Conservation (phyloP, 805 yeast species). For the Schwanniomyces occidentalis region DNA sequence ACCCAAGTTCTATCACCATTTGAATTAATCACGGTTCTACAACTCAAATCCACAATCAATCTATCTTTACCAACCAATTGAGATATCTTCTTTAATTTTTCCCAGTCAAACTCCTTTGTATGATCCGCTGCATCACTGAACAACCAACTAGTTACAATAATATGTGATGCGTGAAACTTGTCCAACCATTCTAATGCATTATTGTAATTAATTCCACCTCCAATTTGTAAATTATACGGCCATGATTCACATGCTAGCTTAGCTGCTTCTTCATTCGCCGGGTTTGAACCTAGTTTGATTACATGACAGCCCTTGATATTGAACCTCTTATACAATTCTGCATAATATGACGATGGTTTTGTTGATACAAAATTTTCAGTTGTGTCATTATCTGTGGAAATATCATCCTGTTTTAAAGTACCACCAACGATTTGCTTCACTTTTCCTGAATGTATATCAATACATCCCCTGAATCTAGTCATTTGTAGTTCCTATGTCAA, state of each 20-base stretch:
- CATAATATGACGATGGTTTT: slow-evolving; percentile 73
- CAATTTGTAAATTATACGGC: slow-evolving; percentile 78
- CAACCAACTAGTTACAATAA: slow-evolving; percentile 89
- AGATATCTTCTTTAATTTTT: slow-evolving; percentile 53
- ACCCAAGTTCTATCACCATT: slow-evolving; percentile 57
- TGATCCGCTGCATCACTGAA: slow-evolving; percentile 56
- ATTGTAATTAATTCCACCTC: slow-evolving; percentile 82
- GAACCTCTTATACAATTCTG: slow-evolving; percentile 62
- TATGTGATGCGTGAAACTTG: slow-evolving; percentile 70
- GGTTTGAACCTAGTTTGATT: slow-evolving; percentile 79
- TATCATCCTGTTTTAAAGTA: slow-evolving; percentile 61
- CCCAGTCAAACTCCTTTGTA: slow-evolving; percentile 42
- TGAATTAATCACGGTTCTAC: slow-evolving; percentile 47
- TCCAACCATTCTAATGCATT: slow-evolving; percentile 83
- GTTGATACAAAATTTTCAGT: slow-evolving; percentile 72
- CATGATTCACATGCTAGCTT: slow-evolving; percentile 68
- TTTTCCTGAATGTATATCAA: slow-evolving; percentile 91
- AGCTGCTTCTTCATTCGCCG: slow-evolving; percentile 82
- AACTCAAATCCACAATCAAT: slow-evolving; percentile 88
- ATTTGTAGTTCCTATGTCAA: no score
- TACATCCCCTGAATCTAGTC: slow-evolving; percentile 92
- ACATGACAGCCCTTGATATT: slow-evolving; percentile 81
- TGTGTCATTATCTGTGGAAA: slow-evolving; percentile 25
- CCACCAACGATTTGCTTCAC: slow-evolving; percentile 98
- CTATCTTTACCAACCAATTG: slow-evolving; percentile 58